phyloP scores from a whole-genome alignment of 495 filamentous ascomycete species.

The Penicillium canariense region DNA sequence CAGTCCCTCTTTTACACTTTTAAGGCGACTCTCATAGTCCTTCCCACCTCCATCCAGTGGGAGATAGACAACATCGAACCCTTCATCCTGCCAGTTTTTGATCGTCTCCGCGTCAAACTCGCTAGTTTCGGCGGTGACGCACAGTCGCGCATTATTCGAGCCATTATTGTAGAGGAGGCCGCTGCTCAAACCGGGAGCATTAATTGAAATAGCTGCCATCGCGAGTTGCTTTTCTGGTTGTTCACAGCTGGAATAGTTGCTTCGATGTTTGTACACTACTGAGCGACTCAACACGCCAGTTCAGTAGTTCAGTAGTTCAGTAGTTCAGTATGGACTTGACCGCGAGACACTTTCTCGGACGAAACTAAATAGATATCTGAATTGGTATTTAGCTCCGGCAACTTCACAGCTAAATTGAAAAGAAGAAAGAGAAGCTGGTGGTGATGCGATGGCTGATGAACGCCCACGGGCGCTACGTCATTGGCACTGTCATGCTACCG shows the following conservation, averaged over 20 bases:
- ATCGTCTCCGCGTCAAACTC: conserved; percentile 60
- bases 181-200: conserved; percentile 30
- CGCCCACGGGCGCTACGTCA: conserved; percentile 22
- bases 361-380: no score
- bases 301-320: no score
- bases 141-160: conserved; percentile 53
- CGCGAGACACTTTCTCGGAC: no score
- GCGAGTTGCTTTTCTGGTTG: not conserved
- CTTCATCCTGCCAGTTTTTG: conserved; percentile 62
- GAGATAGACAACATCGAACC: conserved; percentile 62
- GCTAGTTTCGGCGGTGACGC: conserved; percentile 58
- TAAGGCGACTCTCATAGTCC: conserved; percentile 50
- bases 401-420: not conserved
- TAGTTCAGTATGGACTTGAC: no score
- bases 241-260: not conserved
- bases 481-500: conserved; percentile 6
- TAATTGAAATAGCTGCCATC: conserved; percentile 44
- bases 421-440: not conserved
- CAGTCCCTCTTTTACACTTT: conserved; percentile 42
- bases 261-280: no score
- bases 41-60: conserved; percentile 53
- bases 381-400: no score
- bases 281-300: no score
- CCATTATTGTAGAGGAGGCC: conserved; percentile 44
- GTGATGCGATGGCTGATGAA: not conserved